Evolutionary conservation across 2,329 filamentous ascomycete genomes (phyloP).

Genomic region (Mariannaea sp.): DNA sequence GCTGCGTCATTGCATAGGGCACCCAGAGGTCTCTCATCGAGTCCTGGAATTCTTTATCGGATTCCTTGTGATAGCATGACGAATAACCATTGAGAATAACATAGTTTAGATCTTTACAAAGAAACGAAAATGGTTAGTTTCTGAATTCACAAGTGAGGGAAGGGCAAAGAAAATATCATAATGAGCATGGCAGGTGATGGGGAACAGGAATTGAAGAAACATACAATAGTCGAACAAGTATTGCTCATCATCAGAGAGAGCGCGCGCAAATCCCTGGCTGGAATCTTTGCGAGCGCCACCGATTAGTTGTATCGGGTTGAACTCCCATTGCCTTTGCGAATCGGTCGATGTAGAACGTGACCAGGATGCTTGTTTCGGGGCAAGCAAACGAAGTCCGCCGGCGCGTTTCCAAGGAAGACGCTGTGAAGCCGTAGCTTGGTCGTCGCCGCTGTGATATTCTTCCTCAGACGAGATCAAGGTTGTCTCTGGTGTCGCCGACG

Average conservation of each 20-base stretch:
- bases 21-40: constrained; percentile 20
- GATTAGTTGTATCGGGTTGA: constrained; percentile 3
- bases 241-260: constrained; percentile 7
- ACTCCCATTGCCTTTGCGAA: too few relatives aligned
- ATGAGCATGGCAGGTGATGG: too few relatives aligned
- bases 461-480: not conserved
- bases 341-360: not conserved
- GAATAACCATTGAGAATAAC: constrained; percentile 4
- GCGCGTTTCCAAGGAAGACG: not conserved
- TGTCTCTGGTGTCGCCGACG: too few relatives aligned
- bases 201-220: not conserved
- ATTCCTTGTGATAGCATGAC: constrained; percentile 4
- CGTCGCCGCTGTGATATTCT: not conserved
- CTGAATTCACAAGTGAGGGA: not conserved
- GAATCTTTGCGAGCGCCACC: constrained; percentile 2
- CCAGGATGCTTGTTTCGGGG: not conserved
- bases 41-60: not conserved
- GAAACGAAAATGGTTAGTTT: not conserved
- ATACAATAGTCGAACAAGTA: constrained; percentile 15
- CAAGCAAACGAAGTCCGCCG: not conserved
- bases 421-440: not conserved
- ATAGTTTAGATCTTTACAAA: not conserved
- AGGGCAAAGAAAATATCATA: too few relatives aligned
- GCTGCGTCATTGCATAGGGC: constrained; percentile 20
- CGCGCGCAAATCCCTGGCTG: not conserved